Evolutionary conservation across 2,329 filamentous ascomycete genomes (phyloP).

Genomic region (Epichloe elymi): DNA sequence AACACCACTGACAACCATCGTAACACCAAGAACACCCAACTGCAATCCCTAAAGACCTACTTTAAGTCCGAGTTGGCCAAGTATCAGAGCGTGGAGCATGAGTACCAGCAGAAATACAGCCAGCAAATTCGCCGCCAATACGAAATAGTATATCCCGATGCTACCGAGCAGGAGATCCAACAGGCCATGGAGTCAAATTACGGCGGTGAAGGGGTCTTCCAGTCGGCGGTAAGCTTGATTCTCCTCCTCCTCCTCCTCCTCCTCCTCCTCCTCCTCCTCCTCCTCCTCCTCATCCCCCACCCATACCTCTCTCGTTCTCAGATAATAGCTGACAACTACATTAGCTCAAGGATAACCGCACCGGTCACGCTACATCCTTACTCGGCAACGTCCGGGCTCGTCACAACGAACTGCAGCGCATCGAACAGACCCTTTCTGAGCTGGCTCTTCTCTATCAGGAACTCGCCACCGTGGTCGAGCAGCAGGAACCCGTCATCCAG

Average conservation of each 20-base stretch:
- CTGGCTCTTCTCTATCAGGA: slow-evolving; percentile 59
- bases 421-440: slow-evolving; percentile 62
- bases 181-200: slow-evolving; percentile 58
- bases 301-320: background rate
- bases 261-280: background rate
- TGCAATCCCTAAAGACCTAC: slow-evolving; percentile 54
- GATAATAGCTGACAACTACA: background rate
- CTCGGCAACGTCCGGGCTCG: slow-evolving; percentile 69
- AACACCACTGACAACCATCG: slow-evolving; percentile 47
- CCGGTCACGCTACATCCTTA: slow-evolving; percentile 57
- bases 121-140: slow-evolving; percentile 73
- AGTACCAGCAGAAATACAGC: slow-evolving; percentile 57
- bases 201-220: slow-evolving; percentile 70
- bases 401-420: slow-evolving; percentile 71
- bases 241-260: background rate
- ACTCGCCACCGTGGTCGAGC: slow-evolving; percentile 59
- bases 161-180: slow-evolving; percentile 57
- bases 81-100: slow-evolving; percentile 58
- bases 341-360: slow-evolving; percentile 62
- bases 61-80: slow-evolving; percentile 60
- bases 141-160: slow-evolving; percentile 68
- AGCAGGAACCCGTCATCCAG: slow-evolving; percentile 53
- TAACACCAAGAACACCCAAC: slow-evolving; percentile 55
- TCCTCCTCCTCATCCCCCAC: background rate
- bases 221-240: slow-evolving; percentile 52